Conservation (phyloP, 2,329 filamentous ascomycete genomes). For the Colletotrichum agaves region DNA sequence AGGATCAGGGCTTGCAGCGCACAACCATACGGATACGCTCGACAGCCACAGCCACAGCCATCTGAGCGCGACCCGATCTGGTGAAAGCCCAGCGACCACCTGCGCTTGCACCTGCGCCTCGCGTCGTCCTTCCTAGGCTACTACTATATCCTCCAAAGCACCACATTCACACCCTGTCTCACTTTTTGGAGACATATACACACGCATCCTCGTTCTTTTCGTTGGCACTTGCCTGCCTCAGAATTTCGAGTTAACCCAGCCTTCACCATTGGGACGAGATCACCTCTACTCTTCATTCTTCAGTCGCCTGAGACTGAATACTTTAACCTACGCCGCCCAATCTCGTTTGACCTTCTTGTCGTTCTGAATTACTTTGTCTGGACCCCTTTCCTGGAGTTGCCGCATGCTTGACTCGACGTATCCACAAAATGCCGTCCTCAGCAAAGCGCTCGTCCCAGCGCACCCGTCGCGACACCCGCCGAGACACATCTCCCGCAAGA, state of each 20-base stretch:
- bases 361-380: background rate
- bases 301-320: conserved; percentile 26
- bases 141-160: background rate
- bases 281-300: conserved; percentile 29
- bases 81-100: background rate
- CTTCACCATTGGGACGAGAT: conserved; percentile 23
- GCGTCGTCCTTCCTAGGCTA: conserved; percentile 1
- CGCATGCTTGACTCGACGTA: conserved; percentile 21
- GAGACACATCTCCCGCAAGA: conserved; percentile 48
- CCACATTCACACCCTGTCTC: conserved; percentile 8
- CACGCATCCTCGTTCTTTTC: background rate
- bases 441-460: conserved; percentile 49
- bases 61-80: background rate
- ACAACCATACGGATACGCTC: background rate
- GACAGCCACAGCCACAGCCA: background rate
- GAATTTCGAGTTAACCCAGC: conserved; percentile 8
- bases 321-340: conserved; percentile 20
- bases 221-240: conserved; percentile 27
- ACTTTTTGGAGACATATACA: background rate
- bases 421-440: conserved; percentile 49
- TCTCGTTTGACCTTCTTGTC: conserved; percentile 2
- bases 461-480: conserved; percentile 52
- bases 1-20: background rate
- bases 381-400: conserved; percentile 19
- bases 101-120: conserved; percentile 2